A percentile compares a stretch with the other conserved stretches of the same genome.
Evolutionary conservation across 2,329 filamentous ascomycete genomes (phyloP).

Genomic region (Nemania serpens): DNA sequence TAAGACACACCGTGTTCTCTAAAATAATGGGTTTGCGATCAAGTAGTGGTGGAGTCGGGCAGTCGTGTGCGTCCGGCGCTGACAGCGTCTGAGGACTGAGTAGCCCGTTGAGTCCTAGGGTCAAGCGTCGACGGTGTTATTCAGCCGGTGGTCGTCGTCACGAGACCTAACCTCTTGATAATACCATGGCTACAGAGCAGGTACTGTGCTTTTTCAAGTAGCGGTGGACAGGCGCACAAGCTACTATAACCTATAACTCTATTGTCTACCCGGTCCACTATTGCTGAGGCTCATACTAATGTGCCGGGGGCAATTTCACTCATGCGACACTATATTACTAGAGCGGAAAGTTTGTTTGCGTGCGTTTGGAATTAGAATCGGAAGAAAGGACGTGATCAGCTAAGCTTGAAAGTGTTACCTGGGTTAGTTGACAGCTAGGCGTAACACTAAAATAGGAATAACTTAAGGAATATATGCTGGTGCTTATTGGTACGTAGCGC

Average conservation of each 20-base stretch:
- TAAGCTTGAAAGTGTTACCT: too few species aligned
- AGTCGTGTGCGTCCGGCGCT: too few species aligned
- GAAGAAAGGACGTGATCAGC: too few species aligned
- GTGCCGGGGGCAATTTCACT: neutral
- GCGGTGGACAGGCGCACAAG: neutral
- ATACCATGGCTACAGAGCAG: neutral
- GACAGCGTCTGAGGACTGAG: neutral
- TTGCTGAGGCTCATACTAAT: neutral
- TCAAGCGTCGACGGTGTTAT: neutral
- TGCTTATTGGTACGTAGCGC: too few species aligned
- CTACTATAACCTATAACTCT: too few species aligned
- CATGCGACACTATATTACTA: too few species aligned
- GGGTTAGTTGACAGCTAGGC: too few species aligned
- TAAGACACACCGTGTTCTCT: neutral
- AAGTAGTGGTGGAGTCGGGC: neutral
- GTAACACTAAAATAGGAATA: too few species aligned
- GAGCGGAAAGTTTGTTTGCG: too few species aligned
- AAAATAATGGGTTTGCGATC: constrained; percentile 6
- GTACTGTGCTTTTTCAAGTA: neutral
- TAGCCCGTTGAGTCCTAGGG: neutral
- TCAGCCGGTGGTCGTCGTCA: neutral
- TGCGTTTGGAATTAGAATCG: too few species aligned
- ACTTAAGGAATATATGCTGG: too few species aligned
- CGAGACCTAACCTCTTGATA: neutral
- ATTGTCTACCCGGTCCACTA: neutral